Evolutionary conservation across 2,329 filamentous ascomycete species (phyloP).

Genomic region (Pseudogymnoascus sp.): DNA sequence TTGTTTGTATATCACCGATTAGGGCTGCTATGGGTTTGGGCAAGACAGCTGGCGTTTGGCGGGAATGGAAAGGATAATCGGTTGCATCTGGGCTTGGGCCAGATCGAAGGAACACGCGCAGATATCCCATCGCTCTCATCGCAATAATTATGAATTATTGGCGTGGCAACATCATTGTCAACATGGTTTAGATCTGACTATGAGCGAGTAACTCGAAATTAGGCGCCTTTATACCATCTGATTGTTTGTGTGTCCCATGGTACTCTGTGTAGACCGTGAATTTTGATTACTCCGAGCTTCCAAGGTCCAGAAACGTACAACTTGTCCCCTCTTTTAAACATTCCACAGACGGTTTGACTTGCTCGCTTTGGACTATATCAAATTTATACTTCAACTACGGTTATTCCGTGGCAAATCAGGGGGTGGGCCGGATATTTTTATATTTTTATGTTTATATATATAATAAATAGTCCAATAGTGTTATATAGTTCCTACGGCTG

Average conservation of each 20-base stretch:
- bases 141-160: conserved; percentile 4
- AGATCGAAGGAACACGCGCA: not conserved
- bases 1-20: conserved; percentile 9
- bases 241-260: not conserved
- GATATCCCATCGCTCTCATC: conserved; percentile 4
- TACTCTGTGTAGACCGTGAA: not conserved
- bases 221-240: conserved; percentile 7
- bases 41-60: conserved; percentile 8
- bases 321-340: not conserved
- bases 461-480: not conserved
- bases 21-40: conserved; percentile 5
- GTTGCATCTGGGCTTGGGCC: conserved; percentile 1
- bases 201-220: not conserved
- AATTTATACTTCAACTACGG: not conserved
- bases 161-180: conserved; percentile 2
- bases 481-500: no score
- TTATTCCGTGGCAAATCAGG: no score
- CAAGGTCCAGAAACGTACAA: not conserved
- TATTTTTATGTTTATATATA: not conserved
- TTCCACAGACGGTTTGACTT: not conserved
- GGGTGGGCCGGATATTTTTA: no score
- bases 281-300: not conserved
- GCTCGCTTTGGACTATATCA: not conserved
- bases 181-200: not conserved
- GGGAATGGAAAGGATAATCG: conserved; percentile 1